Evolutionary conservation across 2,329 filamentous ascomycete genomes (phyloP), one percentile per base, ranked within the genome.

Genomic region (Aspergillus alliaceus): DNA sequence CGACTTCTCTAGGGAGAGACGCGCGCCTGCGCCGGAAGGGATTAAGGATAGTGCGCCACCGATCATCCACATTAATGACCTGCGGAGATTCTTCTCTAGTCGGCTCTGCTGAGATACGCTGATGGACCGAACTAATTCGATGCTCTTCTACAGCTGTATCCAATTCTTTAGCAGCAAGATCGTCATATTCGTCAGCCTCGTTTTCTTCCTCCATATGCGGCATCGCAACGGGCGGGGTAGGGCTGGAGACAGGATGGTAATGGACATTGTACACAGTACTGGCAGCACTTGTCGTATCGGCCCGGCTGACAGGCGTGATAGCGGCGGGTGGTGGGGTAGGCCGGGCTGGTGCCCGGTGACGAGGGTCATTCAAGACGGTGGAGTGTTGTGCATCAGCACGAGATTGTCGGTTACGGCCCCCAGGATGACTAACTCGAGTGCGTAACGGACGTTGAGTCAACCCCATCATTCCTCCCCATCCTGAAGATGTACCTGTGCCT

Each of bases 231-330:
- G 75, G 73, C 50, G 72, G 80, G 37, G 78, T 81, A 56, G 77
- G 76, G 50, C 79, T 80, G 15, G 75, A 73, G 8, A 82, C 76
- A 14, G 83, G 79, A 64, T 87, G 83, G 65, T 87, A 86, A 29
- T 82, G 82, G 29, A 88, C 81, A 51, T 84, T 82, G 66, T 88
- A 88, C 4, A 87, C 82, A 1, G 86, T 88, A 59, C 85, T 87
- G 25, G 81, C 82, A 8, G 84, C 84, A 69, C 84, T 87, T 6
- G 81, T 82, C 1, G 84, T 86, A 63, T 88, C 84, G 20, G 81
- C 80, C 60, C 85, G 77, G 65, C 83, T 87, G 35, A 86, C 74
- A 1, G 85, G 84, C 11, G 84, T 85, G 7, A 80, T 75, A 20
- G 80, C 74, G 47, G 75, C 73, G 11, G 82, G 80, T 20, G 79